Conservation (phyloP, 2,329 filamentous ascomycete species). For the Arthrobotrys sinensis region DNA sequence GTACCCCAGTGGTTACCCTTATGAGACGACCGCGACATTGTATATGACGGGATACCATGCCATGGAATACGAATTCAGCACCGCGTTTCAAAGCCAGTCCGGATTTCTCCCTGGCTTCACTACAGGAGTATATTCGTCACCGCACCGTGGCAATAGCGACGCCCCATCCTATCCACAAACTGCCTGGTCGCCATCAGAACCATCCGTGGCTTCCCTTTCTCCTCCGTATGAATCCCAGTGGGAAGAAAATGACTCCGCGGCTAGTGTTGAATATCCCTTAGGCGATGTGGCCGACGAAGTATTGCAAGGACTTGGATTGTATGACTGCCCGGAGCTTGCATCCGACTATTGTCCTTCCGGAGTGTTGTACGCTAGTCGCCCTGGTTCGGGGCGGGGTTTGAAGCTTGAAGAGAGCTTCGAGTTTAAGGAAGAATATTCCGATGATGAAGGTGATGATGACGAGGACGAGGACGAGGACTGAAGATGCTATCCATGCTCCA, state of each 20-base stretch:
- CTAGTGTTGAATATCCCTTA: neutral
- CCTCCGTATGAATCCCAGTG: conserved; percentile 22
- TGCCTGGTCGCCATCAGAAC: conserved; percentile 42
- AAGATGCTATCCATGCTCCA: neutral
- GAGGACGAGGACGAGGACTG: conserved; percentile 11
- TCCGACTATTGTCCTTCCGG: neutral
- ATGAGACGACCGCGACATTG: neutral
- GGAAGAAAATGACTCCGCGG: neutral
- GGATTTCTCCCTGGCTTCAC: neutral
- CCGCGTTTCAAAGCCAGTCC: neutral
- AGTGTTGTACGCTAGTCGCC: neutral
- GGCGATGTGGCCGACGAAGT: conserved; percentile 25
- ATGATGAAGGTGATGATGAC: conserved; percentile 14
- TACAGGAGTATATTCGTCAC: conserved; percentile 19
- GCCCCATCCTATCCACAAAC: conserved; percentile 18
- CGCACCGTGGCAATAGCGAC: conserved; percentile 5
- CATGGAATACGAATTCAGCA: conserved; percentile 29
- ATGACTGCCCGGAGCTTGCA: conserved; percentile 50
- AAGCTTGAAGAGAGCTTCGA: conserved; percentile 59
- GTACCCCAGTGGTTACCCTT: neutral
- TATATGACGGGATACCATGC: conserved; percentile 31
- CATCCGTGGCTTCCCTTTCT: conserved; percentile 41
- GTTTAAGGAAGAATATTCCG: conserved; percentile 38
- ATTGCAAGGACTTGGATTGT: conserved; percentile 47
- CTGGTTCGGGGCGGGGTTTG: conserved; percentile 30